Percentiles rank a stretch among this genome's conserved stretches.
Evolutionary conservation across 1,139 yeast species (phyloP).

Genomic region (Pichia norvegensis): DNA sequence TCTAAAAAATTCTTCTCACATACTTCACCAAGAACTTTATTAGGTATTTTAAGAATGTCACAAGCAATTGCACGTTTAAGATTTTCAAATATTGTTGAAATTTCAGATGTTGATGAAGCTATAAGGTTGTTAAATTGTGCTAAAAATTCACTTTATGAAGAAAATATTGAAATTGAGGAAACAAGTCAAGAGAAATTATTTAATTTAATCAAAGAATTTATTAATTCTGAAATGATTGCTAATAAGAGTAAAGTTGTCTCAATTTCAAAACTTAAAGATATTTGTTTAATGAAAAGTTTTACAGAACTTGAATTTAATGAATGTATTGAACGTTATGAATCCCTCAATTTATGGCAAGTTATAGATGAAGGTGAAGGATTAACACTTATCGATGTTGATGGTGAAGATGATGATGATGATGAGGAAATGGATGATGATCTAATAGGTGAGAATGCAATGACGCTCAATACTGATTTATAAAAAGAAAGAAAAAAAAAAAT

Average conservation of each 20-base stretch:
- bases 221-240: slow-evolving; percentile 17
- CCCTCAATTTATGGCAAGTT: slow-evolving; percentile 69
- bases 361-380: slow-evolving; percentile 57
- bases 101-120: slow-evolving; percentile 92
- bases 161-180: slow-evolving; percentile 42
- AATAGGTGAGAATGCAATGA: slow-evolving; percentile 4
- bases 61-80: slow-evolving; percentile 92
- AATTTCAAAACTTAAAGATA: slow-evolving; percentile 52
- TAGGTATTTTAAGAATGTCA: slow-evolving; percentile 86
- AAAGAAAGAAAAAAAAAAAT: too few relatives aligned
- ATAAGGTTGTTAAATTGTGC: slow-evolving; percentile 79
- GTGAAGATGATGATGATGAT: slow-evolving; percentile 15
- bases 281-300: slow-evolving; percentile 78
- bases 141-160: slow-evolving; percentile 64
- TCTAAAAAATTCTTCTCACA: slow-evolving; percentile 78
- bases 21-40: slow-evolving; percentile 88
- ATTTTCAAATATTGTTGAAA: slow-evolving; percentile 61
- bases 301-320: slow-evolving; percentile 71
- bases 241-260: slow-evolving; percentile 32
- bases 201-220: slow-evolving; percentile 34
- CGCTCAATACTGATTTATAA: neutral
- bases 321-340: slow-evolving; percentile 68
- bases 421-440: slow-evolving; percentile 7
- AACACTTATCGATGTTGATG: slow-evolving; percentile 30
- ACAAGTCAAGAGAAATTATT: slow-evolving; percentile 41